Base-by-base conservation (phyloP, 2,329 filamentous ascomycete species). In the Keithomyces neogunnii region DNA sequence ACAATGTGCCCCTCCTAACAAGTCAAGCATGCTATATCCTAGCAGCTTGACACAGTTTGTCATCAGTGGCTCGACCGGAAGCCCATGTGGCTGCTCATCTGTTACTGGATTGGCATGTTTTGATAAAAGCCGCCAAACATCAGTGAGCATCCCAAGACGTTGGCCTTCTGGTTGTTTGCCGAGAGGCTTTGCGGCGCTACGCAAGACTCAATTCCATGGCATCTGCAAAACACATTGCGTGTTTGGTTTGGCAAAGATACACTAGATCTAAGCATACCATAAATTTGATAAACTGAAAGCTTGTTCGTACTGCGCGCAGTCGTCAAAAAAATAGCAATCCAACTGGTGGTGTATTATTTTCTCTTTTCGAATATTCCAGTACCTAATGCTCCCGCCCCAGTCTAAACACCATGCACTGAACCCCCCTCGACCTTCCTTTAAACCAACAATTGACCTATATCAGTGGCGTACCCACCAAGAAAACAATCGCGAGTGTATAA, bases 61-160 rank as follows among this genome's bases (percentile, higher is more conserved):
- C 33, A 47, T 47, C 45, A 47, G 32, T 39, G 45, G 45, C 33
- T 39, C 45, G 45, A 47, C 31, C 28, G 38, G 6, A 6, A 47
- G 28, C 19, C 46, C 46, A 42, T 26, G 46, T 48, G 35, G 36
- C 11, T 48, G 46, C 35, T 48, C 35, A 39, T n/a, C 39, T 42
- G n/a, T 19, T 19, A 19, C 19, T 19, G 19, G 19, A 19, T 19
- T 19, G 19, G 19, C 19, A 19, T 19, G 19, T 19, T 19, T 19
- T 19, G 19, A 19, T 19, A 19, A 19, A 19, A 40, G 38, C n/a
- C 38, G 7, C 19, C 13, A 40, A 26, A 13, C 6, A 26, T 40
- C 26, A 19, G 33, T 35, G 33, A 35, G 33, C 33, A 10, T 19
- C 19, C 19, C 19, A 19, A 19, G 19, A 19, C 19, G 19, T 19